Percentiles rank a stretch among this genome's conserved stretches.
Conservation (phyloP, 306 rosid species). For the Cucumis melo region DNA sequence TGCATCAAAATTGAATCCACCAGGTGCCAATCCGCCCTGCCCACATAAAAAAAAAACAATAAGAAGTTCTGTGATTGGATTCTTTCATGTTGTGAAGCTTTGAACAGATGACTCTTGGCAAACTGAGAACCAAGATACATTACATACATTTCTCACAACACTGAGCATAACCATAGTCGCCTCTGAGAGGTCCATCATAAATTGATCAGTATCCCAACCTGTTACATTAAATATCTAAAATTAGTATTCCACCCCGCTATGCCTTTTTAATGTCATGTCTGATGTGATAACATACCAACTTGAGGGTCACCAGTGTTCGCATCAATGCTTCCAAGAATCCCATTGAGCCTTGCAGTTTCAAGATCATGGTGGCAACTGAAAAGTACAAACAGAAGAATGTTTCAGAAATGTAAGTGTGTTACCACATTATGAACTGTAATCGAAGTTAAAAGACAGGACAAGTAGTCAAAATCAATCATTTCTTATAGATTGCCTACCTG, state of each 20-base stretch:
- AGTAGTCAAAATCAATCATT: background rate
- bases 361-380: conserved; percentile 88
- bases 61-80: background rate
- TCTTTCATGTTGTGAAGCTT: background rate
- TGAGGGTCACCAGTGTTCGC: conserved; percentile 98
- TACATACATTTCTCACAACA: conserved; percentile 65
- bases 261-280: background rate
- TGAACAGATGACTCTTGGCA: background rate
- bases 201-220: conserved; percentile 99
- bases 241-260: background rate
- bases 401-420: background rate
- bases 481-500: conserved; percentile 35
- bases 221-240: conserved; percentile 1
- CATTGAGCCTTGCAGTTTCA: conserved; percentile 91
- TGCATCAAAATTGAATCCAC: conserved; percentile 98
- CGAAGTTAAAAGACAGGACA: background rate
- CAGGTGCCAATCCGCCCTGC: conserved; percentile 88
- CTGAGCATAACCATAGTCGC: conserved; percentile 77
- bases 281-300: conserved; percentile 33
- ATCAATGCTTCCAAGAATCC: conserved; percentile 76
- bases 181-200: conserved; percentile 77
- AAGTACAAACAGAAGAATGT: background rate
- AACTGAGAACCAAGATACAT: background rate
- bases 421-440: background rate
- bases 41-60: background rate